Evolutionary conservation across 176 grass and related monocot genomes (phyloP).

Genomic region (Lolium perenne): DNA sequence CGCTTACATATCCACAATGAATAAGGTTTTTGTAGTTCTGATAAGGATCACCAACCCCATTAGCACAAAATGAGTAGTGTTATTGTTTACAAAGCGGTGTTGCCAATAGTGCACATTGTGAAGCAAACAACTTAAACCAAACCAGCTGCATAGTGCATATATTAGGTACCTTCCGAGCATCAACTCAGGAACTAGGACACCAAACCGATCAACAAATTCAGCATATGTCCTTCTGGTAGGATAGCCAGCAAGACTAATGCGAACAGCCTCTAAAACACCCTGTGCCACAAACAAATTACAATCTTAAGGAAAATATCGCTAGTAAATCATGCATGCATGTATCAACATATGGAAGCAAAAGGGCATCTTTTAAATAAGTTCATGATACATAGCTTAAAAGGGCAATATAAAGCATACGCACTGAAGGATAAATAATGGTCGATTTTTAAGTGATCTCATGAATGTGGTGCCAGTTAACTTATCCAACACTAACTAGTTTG

Average conservation of each 20-base stretch:
- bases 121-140: slow-evolving; percentile 45
- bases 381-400: slow-evolving; percentile 35
- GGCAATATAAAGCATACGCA: slow-evolving; percentile 15
- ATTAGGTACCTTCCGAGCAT: slow-evolving; percentile 73
- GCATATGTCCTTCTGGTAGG: slow-evolving; percentile 94
- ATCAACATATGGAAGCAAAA: slow-evolving; percentile 37
- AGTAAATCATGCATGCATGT: slow-evolving; percentile 20
- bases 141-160: slow-evolving; percentile 21
- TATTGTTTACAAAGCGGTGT: neutral
- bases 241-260: slow-evolving; percentile 99
- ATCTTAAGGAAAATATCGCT: slow-evolving; percentile 17
- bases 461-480: slow-evolving; percentile 26
- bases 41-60: slow-evolving; percentile 19
- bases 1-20: neutral
- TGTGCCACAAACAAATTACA: slow-evolving; percentile 51
- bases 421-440: neutral
- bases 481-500: neutral
- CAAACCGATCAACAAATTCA: slow-evolving; percentile 97
- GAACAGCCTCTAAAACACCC: slow-evolving; percentile 98
- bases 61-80: neutral
- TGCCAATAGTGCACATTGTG: neutral
- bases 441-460: neutral
- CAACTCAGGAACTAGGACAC: slow-evolving; percentile 78
- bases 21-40: neutral
- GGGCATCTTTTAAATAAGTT: slow-evolving; percentile 18